These are phyloP conservation scores for Trypanosoma avium DNA, from an alignment of 208 protist species.

Conservation along the genomic window DNA sequence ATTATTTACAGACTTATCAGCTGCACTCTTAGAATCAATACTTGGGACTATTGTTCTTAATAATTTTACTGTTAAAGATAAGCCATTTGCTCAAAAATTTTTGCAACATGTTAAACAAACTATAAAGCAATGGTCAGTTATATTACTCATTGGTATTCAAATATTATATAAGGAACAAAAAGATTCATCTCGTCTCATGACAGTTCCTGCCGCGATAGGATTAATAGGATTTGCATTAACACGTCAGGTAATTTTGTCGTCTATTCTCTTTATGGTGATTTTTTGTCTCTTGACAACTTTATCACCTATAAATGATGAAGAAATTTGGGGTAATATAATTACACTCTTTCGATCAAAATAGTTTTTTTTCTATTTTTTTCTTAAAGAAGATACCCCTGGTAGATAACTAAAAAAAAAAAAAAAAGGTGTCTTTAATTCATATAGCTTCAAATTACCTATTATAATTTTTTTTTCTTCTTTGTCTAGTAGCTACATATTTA, in stretches of 20 bases:
- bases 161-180: neutral
- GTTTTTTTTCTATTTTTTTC: neutral
- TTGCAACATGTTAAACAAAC: neutral
- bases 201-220: conserved; percentile 11
- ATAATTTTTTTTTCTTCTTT: conserved; percentile 22
- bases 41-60: neutral
- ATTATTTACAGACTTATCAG: conserved; percentile 45
- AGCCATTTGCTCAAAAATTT: conserved; percentile 12
- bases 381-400: too few relatives aligned
- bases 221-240: conserved; percentile 6
- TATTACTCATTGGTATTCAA: conserved; percentile 7
- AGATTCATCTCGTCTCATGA: neutral
- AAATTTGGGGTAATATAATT: neutral
- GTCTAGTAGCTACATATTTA: conserved; percentile 7
- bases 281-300: neutral
- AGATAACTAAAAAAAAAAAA: neutral
- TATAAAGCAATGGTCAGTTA: conserved; percentile 21
- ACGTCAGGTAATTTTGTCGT: neutral
- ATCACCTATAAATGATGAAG: conserved; percentile 7
- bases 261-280: neutral
- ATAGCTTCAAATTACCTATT: conserved; percentile 2
- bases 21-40: conserved; percentile 20
- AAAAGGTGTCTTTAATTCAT: neutral
- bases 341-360: neutral
- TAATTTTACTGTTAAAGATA: conserved; percentile 4